Percentiles rank a stretch among this genome's conserved stretches.
These are phyloP conservation scores for Elsinoe perseae DNA, from an alignment of 2,329 filamentous ascomycete species.

Conservation along the genomic window DNA sequence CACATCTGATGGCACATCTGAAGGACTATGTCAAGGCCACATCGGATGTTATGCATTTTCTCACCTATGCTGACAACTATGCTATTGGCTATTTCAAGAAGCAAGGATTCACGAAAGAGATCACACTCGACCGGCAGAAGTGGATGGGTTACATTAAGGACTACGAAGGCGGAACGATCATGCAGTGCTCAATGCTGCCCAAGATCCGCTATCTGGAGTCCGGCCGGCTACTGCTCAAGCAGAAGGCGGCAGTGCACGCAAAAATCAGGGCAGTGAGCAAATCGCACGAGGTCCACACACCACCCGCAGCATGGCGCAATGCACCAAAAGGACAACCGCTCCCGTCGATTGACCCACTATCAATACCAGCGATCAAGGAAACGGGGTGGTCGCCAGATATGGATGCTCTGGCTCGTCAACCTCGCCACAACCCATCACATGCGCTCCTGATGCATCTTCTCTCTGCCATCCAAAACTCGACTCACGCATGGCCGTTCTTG, in stretches of 20 bases:
- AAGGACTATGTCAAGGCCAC: conserved; percentile 98
- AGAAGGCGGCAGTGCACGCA: conserved; percentile 89
- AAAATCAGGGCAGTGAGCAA: conserved; percentile 91
- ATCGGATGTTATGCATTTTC: conserved; percentile 94
- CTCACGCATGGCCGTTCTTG: conserved; percentile 88
- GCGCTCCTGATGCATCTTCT: conserved; percentile 87
- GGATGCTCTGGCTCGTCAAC: conserved; percentile 91
- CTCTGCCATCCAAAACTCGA: conserved; percentile 91
- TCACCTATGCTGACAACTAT: conserved; percentile 98
- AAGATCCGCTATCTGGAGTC: conserved; percentile 89
- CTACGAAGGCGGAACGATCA: conserved; percentile 96
- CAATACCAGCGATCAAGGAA: conserved; percentile 76
- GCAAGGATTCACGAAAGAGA: conserved; percentile 97
- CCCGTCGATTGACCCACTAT: conserved; percentile 71
- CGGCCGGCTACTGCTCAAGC: conserved; percentile 89
- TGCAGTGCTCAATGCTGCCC: conserved; percentile 98
- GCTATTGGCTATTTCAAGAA: conserved; percentile 99
- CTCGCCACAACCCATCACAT: conserved; percentile 92
- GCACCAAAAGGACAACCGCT: conserved; percentile 42
- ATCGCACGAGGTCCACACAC: conserved; percentile 76
- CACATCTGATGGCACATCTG: conserved; percentile 93
- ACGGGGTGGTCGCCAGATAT: conserved; percentile 96
- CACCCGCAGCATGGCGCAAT: conserved; percentile 78
- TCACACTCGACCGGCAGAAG: conserved; percentile 76
- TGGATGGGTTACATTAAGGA: conserved; percentile 99